These are phyloP conservation scores for Parsonsia alboflavescens DNA, from an alignment of 257 asterid genomes.

Conservation along the genomic window DNA sequence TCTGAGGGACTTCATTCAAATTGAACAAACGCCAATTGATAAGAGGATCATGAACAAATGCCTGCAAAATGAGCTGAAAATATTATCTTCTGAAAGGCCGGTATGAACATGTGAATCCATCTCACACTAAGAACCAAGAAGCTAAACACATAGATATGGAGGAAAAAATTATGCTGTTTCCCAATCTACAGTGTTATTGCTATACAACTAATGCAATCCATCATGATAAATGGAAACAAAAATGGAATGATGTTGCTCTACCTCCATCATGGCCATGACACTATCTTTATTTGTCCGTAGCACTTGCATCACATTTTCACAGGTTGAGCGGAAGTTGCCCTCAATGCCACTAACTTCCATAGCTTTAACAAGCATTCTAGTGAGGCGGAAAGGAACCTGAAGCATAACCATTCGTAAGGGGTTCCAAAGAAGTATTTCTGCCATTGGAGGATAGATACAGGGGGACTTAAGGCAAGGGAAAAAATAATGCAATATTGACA, in stretches of 20 bases:
- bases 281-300: conserved; percentile 87
- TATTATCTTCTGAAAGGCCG: background rate
- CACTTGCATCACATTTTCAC: conserved; percentile 98
- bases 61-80: conserved; percentile 40
- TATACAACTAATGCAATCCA: background rate
- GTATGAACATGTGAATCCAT: background rate
- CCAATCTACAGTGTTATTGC: background rate
- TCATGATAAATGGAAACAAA: background rate
- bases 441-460: conserved; percentile 8
- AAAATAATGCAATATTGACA: background rate
- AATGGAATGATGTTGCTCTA: conserved; percentile 22
- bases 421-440: conserved; percentile 1
- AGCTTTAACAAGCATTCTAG: conserved; percentile 99
- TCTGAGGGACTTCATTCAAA: conserved; percentile 94
- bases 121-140: background rate
- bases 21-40: conserved; percentile 99
- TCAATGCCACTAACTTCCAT: conserved; percentile 99
- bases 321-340: conserved; percentile 95
- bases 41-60: conserved; percentile 97
- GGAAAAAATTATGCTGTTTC: background rate
- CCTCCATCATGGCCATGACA: conserved; percentile 99
- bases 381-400: conserved; percentile 97
- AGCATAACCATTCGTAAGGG: conserved; percentile 19
- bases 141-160: background rate
- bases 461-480: background rate